Conservation (phyloP, 768 basidiomycete species). For the Termitomyces sp. region DNA sequence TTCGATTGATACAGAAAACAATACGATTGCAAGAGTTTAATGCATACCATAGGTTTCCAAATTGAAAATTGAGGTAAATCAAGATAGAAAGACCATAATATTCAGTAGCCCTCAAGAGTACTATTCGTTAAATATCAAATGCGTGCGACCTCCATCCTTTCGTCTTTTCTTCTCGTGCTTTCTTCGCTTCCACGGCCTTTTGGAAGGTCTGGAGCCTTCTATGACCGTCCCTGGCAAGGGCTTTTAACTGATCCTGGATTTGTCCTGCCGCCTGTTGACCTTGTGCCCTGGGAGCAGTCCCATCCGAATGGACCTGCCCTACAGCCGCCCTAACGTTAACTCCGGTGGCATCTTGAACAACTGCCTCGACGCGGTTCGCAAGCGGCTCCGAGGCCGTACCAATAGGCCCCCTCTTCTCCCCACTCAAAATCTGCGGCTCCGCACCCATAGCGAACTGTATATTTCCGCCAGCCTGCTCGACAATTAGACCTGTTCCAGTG, state of each 20-base stretch:
- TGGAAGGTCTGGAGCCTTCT: slow-evolving; percentile 36
- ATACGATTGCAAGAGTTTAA: too few relatives aligned
- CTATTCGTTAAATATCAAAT: slow-evolving; percentile 26
- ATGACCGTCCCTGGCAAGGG: slow-evolving; percentile 24
- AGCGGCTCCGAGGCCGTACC: slow-evolving; percentile 45
- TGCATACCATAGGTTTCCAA: too few relatives aligned
- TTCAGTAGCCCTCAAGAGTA: too few relatives aligned
- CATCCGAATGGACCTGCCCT: slow-evolving; percentile 17
- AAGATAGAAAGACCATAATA: too few relatives aligned
- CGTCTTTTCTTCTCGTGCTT: slow-evolving; percentile 25
- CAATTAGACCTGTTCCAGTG: slow-evolving; percentile 61
- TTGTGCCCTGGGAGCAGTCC: slow-evolving; percentile 13
- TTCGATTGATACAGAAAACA: too few relatives aligned
- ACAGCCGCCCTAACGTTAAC: slow-evolving; percentile 18
- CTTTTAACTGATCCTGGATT: slow-evolving; percentile 20
- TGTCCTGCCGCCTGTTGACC: slow-evolving; percentile 19
- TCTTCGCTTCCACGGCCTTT: slow-evolving; percentile 37
- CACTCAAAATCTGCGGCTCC: slow-evolving; percentile 67
- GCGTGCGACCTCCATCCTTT: slow-evolving; percentile 46
- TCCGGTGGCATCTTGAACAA: slow-evolving; percentile 23
- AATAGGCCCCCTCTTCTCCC: slow-evolving; percentile 63
- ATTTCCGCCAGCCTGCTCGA: slow-evolving; percentile 34
- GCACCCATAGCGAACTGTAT: slow-evolving; percentile 57
- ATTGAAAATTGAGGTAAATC: too few relatives aligned
- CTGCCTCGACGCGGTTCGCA: slow-evolving; percentile 27